Base-by-base conservation (phyloP, 495 filamentous ascomycete species). In the Xanthoparmelia taractica region DNA sequence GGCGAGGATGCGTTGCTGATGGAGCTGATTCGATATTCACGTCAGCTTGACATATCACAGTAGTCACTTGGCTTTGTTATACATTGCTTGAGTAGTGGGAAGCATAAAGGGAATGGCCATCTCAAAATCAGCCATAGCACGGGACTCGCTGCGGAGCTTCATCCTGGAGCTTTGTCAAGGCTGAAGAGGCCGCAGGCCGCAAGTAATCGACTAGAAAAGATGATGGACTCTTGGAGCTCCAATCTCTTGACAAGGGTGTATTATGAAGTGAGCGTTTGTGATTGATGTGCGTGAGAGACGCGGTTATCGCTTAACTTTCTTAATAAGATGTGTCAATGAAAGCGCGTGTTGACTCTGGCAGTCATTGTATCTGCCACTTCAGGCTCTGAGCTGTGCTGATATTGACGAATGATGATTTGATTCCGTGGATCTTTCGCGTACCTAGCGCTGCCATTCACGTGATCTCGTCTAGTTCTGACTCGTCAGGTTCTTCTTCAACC, bases 401-500 rank as follows among this genome's bases (percentile, higher is more conserved):
- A 3, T 52, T 29, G 27, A 41, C 34, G 25, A 52, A 29, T 25
- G 4, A 13, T 15, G 29, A 47, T 17, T 47, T 1, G 4, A 2
- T 38, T 29, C 4, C 15, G 15, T 18, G 3, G 37, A 29, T 29
- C 50, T n/a, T n/a, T 43, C 20, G 29, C 7, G 8, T 23, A 31
- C 8, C 54, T 37, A 25, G 27, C 4, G 11, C 27, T 25, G 23
- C 29, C 45, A 18, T 18, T 63, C 54, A 63, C 31, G 57, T 57
- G 29, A 58, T 58, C n/a, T 63, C 52, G 43, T 62, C 48, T 20
- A 23, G 2, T 17, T 40, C 62, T 11, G 57, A 58, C 8, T 40
- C 27, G 17, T 64, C 62, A 47, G 55, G 55, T 31, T 41, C 34
- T n/a, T 58, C 62, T 23, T 47, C 45, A n/a, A 41, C n/a, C n/a